These are phyloP conservation scores for Debaryomycetaceae sp. DNA, from an alignment of 1,139 yeast species.

Conservation along the genomic window DNA sequence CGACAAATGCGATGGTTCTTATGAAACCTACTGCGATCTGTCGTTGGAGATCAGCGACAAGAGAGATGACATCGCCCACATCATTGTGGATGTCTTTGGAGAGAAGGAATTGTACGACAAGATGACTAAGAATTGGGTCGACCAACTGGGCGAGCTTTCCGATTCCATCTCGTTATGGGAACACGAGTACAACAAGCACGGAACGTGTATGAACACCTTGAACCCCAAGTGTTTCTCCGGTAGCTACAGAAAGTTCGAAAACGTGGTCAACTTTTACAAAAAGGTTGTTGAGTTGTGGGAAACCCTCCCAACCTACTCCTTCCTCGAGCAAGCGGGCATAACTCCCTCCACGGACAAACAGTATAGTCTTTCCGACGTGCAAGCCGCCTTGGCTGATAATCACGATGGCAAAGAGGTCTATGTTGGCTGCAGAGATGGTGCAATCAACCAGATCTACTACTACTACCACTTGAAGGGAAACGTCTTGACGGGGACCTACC, in stretches of 20 bases:
- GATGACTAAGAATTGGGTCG: constrained; percentile 37
- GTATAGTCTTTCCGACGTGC: constrained; percentile 28
- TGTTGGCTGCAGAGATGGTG: constrained; percentile 32
- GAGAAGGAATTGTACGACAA: constrained; percentile 25
- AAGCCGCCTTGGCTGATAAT: constrained; percentile 26
- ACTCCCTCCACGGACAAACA: constrained; percentile 27
- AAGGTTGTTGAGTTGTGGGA: constrained; percentile 35
- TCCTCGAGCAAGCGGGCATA: constrained; percentile 32
- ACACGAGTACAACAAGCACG: constrained; percentile 45
- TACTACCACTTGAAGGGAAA: constrained; percentile 34
- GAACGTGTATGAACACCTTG: constrained; percentile 43
- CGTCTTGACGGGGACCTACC: constrained; percentile 33
- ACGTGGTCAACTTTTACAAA: constrained; percentile 31
- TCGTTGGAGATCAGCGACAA: constrained; percentile 24
- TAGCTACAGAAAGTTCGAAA: constrained; percentile 26
- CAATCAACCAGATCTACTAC: constrained; percentile 39
- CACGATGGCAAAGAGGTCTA: constrained; percentile 30
- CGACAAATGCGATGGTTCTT: constrained; percentile 38
- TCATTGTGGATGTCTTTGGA: constrained; percentile 26
- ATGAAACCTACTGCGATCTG: constrained; percentile 30
- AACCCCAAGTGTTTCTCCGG: constrained; percentile 34
- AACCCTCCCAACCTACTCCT: constrained; percentile 31
- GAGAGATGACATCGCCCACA: constrained; percentile 15
- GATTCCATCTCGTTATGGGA: constrained; percentile 29
- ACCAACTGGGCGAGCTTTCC: constrained; percentile 19